These are phyloP conservation scores for Globisporangium spiculum DNA, from an alignment of 352 stramenopile genomes.

Conservation along the genomic window DNA sequence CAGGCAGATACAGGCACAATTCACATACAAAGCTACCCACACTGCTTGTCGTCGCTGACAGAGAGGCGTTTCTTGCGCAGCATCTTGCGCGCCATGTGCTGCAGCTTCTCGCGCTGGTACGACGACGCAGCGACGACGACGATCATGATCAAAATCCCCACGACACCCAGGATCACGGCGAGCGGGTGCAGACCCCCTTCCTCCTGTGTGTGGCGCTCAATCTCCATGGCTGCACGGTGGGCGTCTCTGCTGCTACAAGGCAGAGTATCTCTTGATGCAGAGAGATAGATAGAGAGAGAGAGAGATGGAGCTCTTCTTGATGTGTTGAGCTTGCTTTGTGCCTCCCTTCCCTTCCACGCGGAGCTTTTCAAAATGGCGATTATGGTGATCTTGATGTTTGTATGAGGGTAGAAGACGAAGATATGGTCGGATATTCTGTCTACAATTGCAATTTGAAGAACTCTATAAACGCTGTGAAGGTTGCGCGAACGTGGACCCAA, in stretches of 20 bases:
- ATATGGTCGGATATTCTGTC: not conserved
- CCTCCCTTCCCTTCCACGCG: slow-evolving; percentile 6
- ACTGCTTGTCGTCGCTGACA: slow-evolving; percentile 39
- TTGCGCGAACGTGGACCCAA: slow-evolving; percentile 10
- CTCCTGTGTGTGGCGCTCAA: slow-evolving; percentile 14
- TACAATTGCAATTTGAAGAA: not conserved
- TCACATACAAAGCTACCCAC: slow-evolving; percentile 18
- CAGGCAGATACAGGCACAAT: not conserved
- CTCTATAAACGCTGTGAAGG: too few relatives aligned
- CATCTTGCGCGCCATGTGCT: slow-evolving; percentile 77
- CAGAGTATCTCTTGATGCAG: not conserved
- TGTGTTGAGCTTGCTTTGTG: not conserved
- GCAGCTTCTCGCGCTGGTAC: slow-evolving; percentile 76
- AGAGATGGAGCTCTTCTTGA: not conserved
- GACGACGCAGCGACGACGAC: slow-evolving; percentile 68
- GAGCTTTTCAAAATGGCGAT: slow-evolving; percentile 10
- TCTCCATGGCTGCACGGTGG: slow-evolving; percentile 8
- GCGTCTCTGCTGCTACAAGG: not conserved
- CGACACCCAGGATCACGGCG: slow-evolving; percentile 55
- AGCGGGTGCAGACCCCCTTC: slow-evolving; percentile 55
- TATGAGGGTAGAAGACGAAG: not conserved
- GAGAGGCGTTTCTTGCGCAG: slow-evolving; percentile 64
- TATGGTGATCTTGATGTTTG: not conserved
- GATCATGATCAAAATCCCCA: slow-evolving; percentile 58
- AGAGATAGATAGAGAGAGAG: not conserved